Evolutionary conservation across 805 yeast species (phyloP).

Genomic region (Phaffomyces opuntiae): DNA sequence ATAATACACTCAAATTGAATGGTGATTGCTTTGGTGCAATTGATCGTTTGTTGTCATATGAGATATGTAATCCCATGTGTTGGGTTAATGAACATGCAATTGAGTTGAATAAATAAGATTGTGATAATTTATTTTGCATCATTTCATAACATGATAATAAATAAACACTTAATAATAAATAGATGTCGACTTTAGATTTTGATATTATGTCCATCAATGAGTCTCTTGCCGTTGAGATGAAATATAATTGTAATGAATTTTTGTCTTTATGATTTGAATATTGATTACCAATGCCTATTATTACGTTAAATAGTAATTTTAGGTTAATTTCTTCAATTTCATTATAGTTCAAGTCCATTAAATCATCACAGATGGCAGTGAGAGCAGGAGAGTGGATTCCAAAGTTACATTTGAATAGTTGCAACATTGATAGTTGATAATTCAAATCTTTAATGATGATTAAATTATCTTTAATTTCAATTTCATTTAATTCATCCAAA

Average conservation of each 20-base stretch:
- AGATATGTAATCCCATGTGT: slow-evolving; percentile 23
- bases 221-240: slow-evolving; percentile 23
- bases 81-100: slow-evolving; percentile 28
- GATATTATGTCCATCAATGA: slow-evolving; percentile 15
- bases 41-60: background rate
- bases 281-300: slow-evolving; percentile 22
- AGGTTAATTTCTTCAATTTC: slow-evolving; percentile 11
- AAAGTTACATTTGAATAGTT: slow-evolving; percentile 7
- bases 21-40: background rate
- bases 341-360: slow-evolving; percentile 16
- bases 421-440: slow-evolving; percentile 5
- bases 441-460: slow-evolving; percentile 5
- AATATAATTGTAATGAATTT: slow-evolving; percentile 8
- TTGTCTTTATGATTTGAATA: slow-evolving; percentile 12
- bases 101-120: slow-evolving; percentile 24
- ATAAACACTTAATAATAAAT: slow-evolving; percentile 20
- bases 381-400: slow-evolving; percentile 15
- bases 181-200: slow-evolving; percentile 16
- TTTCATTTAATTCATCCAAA: background rate
- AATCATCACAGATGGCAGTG: slow-evolving; percentile 7
- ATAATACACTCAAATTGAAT: slow-evolving; percentile 15
- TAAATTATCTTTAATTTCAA: background rate
- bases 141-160: slow-evolving; percentile 25
- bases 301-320: slow-evolving; percentile 20
- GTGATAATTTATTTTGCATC: slow-evolving; percentile 25